These are phyloP conservation scores for Populus tremula DNA, from an alignment of 345 rosid genomes.

Conservation along the genomic window DNA sequence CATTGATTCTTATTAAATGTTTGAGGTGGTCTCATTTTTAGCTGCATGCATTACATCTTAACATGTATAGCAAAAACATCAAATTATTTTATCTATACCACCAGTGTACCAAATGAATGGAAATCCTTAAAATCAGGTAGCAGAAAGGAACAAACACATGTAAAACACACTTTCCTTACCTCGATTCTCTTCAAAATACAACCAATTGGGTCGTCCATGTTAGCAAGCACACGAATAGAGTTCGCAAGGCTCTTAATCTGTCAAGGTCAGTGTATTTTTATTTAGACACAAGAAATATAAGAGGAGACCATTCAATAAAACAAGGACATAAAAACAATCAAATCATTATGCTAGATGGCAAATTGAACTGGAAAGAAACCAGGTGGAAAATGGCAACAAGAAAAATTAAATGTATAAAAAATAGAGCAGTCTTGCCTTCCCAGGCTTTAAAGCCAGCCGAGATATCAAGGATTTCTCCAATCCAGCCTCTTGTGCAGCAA, in stretches of 20 bases:
- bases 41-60: not conserved
- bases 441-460: constrained; percentile 78
- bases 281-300: constrained; percentile 7
- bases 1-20: not conserved
- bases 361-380: not conserved
- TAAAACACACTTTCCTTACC: constrained; percentile 43
- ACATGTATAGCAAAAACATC: not conserved
- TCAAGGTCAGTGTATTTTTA: constrained; percentile 11
- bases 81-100: not conserved
- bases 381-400: not conserved
- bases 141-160: not conserved
- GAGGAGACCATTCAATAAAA: not conserved
- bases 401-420: not conserved
- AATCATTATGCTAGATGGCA: not conserved
- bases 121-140: not conserved
- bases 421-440: constrained; percentile 53
- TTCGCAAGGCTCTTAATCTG: constrained; percentile 78
- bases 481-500: constrained; percentile 70
- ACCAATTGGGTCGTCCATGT: constrained; percentile 96
- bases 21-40: not conserved
- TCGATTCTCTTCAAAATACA: constrained; percentile 75
- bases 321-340: not conserved
- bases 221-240: constrained; percentile 78
- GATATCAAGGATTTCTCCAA: constrained; percentile 73
- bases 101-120: constrained; percentile 5